Evolutionary conservation across 2,329 filamentous ascomycete species (phyloP).

Genomic region (Beauveria caledonica): DNA sequence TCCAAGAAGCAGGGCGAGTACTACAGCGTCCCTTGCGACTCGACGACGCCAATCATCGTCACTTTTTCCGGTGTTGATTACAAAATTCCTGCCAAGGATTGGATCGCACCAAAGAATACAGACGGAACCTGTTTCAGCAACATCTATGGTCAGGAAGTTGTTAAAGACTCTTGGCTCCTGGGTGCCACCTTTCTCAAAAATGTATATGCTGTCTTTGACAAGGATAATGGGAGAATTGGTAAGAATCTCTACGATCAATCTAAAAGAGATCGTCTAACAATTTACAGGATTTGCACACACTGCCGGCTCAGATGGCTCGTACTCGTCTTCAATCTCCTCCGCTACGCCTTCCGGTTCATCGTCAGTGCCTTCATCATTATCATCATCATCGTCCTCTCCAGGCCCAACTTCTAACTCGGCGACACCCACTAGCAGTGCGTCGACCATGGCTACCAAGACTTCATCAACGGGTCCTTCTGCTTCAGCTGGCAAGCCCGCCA

Average conservation of each 20-base stretch:
- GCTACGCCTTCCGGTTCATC: constrained; percentile 4
- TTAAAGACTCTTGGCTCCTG: constrained; percentile 64
- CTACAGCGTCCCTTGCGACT: constrained; percentile 67
- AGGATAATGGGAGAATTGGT: constrained; percentile 59
- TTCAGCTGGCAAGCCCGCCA: constrained; percentile 6
- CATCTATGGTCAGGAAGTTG: constrained; percentile 63
- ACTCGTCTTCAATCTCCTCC: neutral
- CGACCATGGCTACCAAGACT: neutral
- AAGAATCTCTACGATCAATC: constrained; percentile 16
- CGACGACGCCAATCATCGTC: constrained; percentile 51
- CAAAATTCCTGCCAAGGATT: constrained; percentile 61
- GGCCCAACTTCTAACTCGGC: constrained; percentile 9
- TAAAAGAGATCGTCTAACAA: constrained; percentile 10
- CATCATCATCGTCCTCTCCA: neutral
- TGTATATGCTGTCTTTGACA: constrained; percentile 79
- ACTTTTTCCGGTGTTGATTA: constrained; percentile 62
- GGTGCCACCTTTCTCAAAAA: constrained; percentile 86
- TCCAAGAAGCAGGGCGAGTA: constrained; percentile 48
- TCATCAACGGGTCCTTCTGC: constrained; percentile 6
- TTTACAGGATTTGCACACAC: constrained; percentile 7
- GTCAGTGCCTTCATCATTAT: constrained; percentile 10
- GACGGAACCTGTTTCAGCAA: constrained; percentile 58
- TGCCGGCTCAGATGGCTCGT: constrained; percentile 7
- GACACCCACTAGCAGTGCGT: constrained; percentile 6
- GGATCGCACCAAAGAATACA: constrained; percentile 43